Base-by-base conservation (phyloP, 768 basidiomycete genomes). In the Psilocybe tampanensis region DNA sequence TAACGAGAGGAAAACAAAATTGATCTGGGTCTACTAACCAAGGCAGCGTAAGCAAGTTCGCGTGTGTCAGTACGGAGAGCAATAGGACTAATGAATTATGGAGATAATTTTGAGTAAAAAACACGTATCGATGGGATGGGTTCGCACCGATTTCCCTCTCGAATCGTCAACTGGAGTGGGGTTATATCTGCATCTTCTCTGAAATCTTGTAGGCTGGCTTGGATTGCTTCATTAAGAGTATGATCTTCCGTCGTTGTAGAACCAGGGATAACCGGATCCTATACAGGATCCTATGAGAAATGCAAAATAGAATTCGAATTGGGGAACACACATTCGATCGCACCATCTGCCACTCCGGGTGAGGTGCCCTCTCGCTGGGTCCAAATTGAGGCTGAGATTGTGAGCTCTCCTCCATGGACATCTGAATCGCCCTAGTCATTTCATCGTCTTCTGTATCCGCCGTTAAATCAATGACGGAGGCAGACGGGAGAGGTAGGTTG, bases 301-400 rank as follows among this genome's bases (percentile, higher is more conserved):
- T 51, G 47, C 33, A 18, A 36, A 58, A 52, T 36, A 49, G 33
- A 26, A 24, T 26, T 48, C 18, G 34, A 42, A 51, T 9, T 9
- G 44, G 21, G 55, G 48, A 11, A 42, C 42, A 64, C 68, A 89
- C 89, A 66, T 87, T 84, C 6, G 88, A 84, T 18, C 84, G 82
- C 8, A 89, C 88, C 66, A 90, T 69, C 47, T 86, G 85, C 89
- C 88, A 90, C 53, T 78, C 79, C 1, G 86, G 81, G 66, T 89
- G 78, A 1, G 88, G 78, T 3, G 85, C 79, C 41, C 88, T 77
- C 36, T 84, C 74, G 58, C 80, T 86, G 15, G 86, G 85, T 0
- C 83, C 78, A 68, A 89, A 85, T 41, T 76, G 72, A 1, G 79
- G 69, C 7, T 66, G 70, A 23, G 68, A 68, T 47, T 74, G 63